Conservation (phyloP, 352 stramenopile genomes). For the Halophytophthora batemanensis region DNA sequence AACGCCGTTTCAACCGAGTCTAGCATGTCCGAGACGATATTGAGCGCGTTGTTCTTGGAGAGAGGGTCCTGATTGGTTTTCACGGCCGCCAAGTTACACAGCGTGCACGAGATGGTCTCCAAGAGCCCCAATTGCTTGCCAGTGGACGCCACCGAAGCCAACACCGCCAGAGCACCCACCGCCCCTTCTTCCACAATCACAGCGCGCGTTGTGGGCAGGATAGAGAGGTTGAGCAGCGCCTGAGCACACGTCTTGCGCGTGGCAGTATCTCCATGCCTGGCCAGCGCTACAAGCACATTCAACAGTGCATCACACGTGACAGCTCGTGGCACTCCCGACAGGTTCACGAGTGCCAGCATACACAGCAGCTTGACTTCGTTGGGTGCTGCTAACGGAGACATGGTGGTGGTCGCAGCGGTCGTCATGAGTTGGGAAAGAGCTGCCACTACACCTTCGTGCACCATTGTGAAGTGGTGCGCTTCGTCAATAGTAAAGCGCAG, state of each 20-base stretch:
- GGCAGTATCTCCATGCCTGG: constrained; percentile 24
- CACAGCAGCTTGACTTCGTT: constrained; percentile 56
- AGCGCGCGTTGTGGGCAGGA: constrained; percentile 67
- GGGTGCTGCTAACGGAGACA: constrained; percentile 25
- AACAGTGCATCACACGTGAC: constrained; percentile 72
- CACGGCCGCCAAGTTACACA: constrained; percentile 61
- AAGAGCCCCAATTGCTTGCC: constrained; percentile 33
- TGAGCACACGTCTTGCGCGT: constrained; percentile 42
- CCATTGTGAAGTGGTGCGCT: constrained; percentile 69
- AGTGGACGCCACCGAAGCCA: constrained; percentile 27
- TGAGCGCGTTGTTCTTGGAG: constrained; percentile 55
- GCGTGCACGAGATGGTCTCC: constrained; percentile 43
- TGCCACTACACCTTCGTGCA: constrained; percentile 71
- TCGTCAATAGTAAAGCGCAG: constrained; percentile 78
- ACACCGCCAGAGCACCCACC: constrained; percentile 48
- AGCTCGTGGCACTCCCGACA: constrained; percentile 62
- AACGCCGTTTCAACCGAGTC: constrained; percentile 23
- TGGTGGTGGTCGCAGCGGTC: constrained; percentile 22
- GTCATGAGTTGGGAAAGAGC: constrained; percentile 67
- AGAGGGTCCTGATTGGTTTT: constrained; percentile 60
- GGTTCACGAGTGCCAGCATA: constrained; percentile 71
- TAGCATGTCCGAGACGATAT: constrained; percentile 48
- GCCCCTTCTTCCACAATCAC: constrained; percentile 74
- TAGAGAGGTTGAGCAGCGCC: constrained; percentile 75
- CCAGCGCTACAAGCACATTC: constrained; percentile 42